These are phyloP conservation scores for Tetrapyrgos nigripes DNA, from an alignment of 1,284 basidiomycete species.

Conservation along the genomic window DNA sequence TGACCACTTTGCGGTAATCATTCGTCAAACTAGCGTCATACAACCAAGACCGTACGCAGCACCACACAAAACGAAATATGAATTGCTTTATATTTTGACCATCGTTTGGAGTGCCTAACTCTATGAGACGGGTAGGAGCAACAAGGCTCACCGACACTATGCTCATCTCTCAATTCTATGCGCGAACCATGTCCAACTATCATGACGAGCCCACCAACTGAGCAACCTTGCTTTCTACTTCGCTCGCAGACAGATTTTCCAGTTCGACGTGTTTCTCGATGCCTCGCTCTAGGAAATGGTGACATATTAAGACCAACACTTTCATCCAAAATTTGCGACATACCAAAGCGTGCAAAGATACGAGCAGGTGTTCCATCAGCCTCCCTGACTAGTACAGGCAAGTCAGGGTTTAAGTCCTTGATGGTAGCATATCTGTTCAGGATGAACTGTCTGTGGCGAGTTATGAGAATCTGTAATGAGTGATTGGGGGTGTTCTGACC, in stretches of 20 bases:
- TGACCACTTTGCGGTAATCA: no score
- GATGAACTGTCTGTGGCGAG: slow-evolving; percentile 79
- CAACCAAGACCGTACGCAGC: no score
- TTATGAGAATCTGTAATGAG: slow-evolving; percentile 3
- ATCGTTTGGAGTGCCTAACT: no score
- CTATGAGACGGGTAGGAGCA: no score
- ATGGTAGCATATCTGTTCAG: slow-evolving; percentile 80
- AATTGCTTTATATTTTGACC: no score
- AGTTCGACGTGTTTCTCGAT: slow-evolving; percentile 83
- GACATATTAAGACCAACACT: not conserved
- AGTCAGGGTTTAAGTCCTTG: slow-evolving; percentile 89
- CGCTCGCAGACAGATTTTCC: slow-evolving; percentile 75
- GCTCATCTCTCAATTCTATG: no score
- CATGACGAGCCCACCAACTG: slow-evolving; percentile 57
- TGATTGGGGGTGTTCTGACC: slow-evolving; percentile 54
- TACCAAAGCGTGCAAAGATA: slow-evolving; percentile 92
- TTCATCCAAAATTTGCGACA: slow-evolving; percentile 38
- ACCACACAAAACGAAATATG: no score
- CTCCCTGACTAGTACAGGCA: slow-evolving; percentile 91
- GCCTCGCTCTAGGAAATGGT: slow-evolving; percentile 63
- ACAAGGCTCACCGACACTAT: no score
- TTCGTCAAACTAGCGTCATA: no score
- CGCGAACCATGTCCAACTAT: no score
- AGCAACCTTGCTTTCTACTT: slow-evolving; percentile 74
- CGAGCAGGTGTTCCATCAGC: slow-evolving; percentile 89